Conservation (phyloP, 2,329 filamentous ascomycete genomes). For the Cladosporium sp. region DNA sequence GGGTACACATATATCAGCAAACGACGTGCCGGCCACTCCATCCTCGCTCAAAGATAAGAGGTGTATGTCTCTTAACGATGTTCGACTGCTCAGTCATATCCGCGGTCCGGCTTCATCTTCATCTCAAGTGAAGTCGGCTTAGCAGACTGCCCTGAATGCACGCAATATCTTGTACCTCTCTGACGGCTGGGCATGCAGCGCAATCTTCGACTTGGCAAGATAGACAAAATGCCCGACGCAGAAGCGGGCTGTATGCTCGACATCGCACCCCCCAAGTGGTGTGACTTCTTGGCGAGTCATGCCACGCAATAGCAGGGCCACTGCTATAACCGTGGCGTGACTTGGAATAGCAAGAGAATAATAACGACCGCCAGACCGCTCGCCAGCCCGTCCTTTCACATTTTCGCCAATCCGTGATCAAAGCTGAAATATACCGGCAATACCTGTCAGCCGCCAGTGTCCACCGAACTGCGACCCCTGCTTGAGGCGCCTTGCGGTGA, state of each 20-base stretch:
- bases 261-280: neutral
- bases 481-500: neutral
- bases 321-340: neutral
- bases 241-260: neutral
- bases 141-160: neutral
- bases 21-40: too few relatives aligned
- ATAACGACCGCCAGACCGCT: neutral
- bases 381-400: neutral
- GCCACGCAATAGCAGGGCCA: neutral
- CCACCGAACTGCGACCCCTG: neutral
- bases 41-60: too few relatives aligned
- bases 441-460: too few relatives aligned
- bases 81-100: too few relatives aligned
- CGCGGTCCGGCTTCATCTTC: neutral
- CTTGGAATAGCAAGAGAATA: neutral
- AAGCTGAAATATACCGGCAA: neutral
- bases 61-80: too few relatives aligned
- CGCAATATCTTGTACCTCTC: neutral
- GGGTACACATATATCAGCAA: too few relatives aligned
- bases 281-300: neutral
- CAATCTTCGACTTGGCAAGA: neutral
- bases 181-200: neutral
- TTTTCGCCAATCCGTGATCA: neutral
- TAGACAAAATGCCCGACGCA: constrained; percentile 1
- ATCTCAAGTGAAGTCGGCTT: neutral